Evolutionary conservation across 78 protist genomes (phyloP), one percentile per base, ranked within the genome.

Genomic region (Bigelowiella natans): DNA sequence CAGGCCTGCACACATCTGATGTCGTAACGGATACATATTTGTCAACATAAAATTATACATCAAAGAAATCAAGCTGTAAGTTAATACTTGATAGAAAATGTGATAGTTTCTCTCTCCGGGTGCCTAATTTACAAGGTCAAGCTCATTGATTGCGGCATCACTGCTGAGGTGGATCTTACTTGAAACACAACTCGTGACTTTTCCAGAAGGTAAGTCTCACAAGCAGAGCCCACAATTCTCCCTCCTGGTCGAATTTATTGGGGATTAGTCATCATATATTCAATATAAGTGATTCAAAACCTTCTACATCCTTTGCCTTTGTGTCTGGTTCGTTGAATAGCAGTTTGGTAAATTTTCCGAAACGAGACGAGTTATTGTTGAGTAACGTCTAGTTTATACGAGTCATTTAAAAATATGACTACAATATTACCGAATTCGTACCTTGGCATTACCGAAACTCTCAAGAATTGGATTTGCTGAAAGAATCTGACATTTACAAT

Each of bases 81-180:
- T n/a, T n/a, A n/a, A n/a, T n/a, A n/a, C 36, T 18, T 40, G 36
- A 31, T 87, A 87, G 64, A 87, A 87, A 11, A 87, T 34, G 89
- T 87, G 89, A 30, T 87, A 87, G 89, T 87, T 87, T 2, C 89
- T 37, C 89, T 87, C 89, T 18, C 64, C 83, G 7, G 7, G 7
- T 26, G 87, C 87, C 38, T n/a, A n/a, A n/a, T n/a, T n/a, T n/a
- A n/a, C n/a, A n/a, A n/a, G n/a, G n/a, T n/a, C n/a, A n/a, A n/a
- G n/a, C n/a, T n/a, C n/a, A n/a, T n/a, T n/a, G n/a, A n/a, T n/a
- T n/a, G n/a, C n/a, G n/a, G n/a, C n/a, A n/a, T n/a, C n/a, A n/a
- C n/a, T n/a, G n/a, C n/a, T n/a, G n/a, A n/a, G n/a, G n/a, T n/a
- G n/a, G n/a, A n/a, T n/a, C n/a, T n/a, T n/a, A n/a, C n/a, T n/a